Evolutionary conservation across 140 eudicot genomes (phyloP).

Genomic region (Anethum foeniculum): DNA sequence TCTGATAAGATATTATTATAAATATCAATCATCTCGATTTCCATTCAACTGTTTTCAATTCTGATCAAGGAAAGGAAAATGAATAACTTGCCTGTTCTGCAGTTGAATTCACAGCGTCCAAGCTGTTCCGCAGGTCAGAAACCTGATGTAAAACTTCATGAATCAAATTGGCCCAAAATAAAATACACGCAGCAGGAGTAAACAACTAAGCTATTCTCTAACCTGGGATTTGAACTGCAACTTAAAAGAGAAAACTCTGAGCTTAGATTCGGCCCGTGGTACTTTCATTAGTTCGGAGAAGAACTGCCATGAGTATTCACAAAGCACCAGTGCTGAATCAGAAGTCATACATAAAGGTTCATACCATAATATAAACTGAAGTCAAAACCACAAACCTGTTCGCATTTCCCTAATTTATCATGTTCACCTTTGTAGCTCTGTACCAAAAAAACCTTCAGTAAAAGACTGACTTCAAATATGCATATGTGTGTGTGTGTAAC

Average conservation of each 20-base stretch:
- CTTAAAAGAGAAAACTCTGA: constrained; percentile 17
- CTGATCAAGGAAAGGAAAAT: not conserved
- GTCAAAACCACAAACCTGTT: constrained; percentile 19
- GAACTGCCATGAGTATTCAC: constrained; percentile 35
- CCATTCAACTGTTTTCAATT: not conserved
- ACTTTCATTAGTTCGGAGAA: constrained; percentile 17
- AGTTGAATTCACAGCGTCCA: constrained; percentile 54
- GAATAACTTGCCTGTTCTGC: constrained; percentile 57
- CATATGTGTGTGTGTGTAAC: not conserved
- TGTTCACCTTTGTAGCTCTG: constrained; percentile 54
- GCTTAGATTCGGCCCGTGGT: constrained; percentile 23
- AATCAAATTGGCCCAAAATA: not conserved
- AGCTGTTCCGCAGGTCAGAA: constrained; percentile 61
- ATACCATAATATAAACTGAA: not conserved
- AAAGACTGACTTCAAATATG: not conserved
- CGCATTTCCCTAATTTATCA: constrained; percentile 49
- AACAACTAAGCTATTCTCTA: constrained; percentile 1
- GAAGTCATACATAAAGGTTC: not conserved
- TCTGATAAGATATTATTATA: constrained; percentile 42
- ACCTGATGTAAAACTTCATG: constrained; percentile 32
- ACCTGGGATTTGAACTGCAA: constrained; percentile 16
- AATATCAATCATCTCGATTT: constrained; percentile 11
- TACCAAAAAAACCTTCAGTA: constrained; percentile 16
- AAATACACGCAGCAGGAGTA: constrained; percentile 5
- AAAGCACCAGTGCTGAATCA: not conserved